A percentile compares a stretch with the other conserved stretches of the same genome.
phyloP scores from a whole-genome alignment of 208 protist species.

The Leishmania lainsoni region DNA sequence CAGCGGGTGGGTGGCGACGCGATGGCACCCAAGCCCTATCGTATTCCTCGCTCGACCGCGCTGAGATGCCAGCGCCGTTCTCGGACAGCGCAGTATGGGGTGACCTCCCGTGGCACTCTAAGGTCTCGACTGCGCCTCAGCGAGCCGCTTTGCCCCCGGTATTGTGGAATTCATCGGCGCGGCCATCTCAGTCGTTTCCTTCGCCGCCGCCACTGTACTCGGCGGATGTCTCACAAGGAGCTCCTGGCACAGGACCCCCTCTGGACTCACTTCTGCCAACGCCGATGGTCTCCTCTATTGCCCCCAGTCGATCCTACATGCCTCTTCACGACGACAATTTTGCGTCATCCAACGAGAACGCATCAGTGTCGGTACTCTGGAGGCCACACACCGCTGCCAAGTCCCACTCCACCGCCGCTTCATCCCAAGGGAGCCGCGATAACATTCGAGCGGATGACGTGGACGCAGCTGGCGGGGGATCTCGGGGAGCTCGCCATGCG shows the following conservation, averaged over 20 bases:
- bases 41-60: neutral
- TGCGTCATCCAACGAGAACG: neutral
- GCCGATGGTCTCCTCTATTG: conserved; percentile 12
- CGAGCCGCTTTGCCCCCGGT: neutral
- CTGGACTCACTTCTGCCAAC: neutral
- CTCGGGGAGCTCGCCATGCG: neutral
- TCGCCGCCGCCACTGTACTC: neutral
- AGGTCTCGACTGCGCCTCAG: neutral
- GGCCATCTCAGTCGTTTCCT: neutral
- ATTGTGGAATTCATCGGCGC: neutral
- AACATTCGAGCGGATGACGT: neutral
- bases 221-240: neutral
- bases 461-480: neutral
- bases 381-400: neutral
- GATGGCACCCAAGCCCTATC: neutral
- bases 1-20: neutral
- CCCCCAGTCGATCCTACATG: neutral
- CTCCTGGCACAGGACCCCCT: neutral
- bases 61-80: neutral
- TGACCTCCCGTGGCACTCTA: neutral
- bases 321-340: neutral
- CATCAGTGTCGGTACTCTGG: neutral
- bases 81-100: conserved; percentile 1
- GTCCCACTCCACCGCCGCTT: neutral
- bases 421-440: neutral